Conservation (phyloP, 1,284 basidiomycete species). For the Athelia sp. region DNA sequence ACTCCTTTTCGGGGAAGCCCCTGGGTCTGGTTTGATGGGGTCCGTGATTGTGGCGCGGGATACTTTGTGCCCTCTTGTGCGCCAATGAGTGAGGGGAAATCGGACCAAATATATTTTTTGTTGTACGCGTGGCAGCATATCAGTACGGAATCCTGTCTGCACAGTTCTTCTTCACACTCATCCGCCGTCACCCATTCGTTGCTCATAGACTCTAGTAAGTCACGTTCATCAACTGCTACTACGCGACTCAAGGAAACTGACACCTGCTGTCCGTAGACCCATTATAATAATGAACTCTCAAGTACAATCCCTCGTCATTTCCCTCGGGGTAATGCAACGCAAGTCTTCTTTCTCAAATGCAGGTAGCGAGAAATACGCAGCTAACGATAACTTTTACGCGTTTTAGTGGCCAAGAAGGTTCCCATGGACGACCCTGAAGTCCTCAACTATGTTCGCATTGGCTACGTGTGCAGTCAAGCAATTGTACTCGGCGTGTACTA, state of each 20-base stretch:
- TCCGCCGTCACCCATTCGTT: not conserved
- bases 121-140: not conserved
- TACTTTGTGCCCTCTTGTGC: not conserved
- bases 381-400: constrained; percentile 3
- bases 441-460: constrained; percentile 80
- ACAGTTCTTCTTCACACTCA: not conserved
- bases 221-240: not conserved
- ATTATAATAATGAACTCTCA: constrained; percentile 46
- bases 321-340: constrained; percentile 90
- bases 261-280: not conserved
- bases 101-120: not conserved
- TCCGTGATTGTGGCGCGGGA: too few species aligned
- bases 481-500: constrained; percentile 74
- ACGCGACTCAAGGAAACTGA: not conserved
- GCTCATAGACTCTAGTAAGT: not conserved
- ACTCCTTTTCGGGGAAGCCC: too few species aligned
- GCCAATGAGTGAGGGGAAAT: too few species aligned
- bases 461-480: constrained; percentile 75
- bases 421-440: constrained; percentile 88
- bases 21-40: too few species aligned
- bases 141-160: not conserved
- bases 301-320: constrained; percentile 74
- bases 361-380: not conserved
- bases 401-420: constrained; percentile 80
- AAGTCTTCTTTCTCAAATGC: constrained; percentile 13